Base-by-base conservation (phyloP, 805 yeast species). In the Starmerella gropengiesseri region DNA sequence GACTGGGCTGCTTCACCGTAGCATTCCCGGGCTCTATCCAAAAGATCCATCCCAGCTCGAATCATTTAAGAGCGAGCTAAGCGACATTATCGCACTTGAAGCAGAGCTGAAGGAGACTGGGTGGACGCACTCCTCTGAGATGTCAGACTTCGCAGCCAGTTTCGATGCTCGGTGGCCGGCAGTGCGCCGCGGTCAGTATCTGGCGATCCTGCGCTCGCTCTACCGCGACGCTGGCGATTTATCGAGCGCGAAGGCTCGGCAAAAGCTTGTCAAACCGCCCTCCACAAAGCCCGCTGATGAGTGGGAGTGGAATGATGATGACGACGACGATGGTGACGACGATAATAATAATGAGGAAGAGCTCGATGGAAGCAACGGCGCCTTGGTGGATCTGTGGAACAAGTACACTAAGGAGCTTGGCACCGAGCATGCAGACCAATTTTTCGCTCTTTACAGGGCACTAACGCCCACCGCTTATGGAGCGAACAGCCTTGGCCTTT, bases 281-380 rank as follows among this genome's bases (percentile, higher is more conserved):
- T 12, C 17, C 7, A 40, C 31, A 3, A 37, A 31, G 17, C 40
- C 33, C 8, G 43, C 31, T 1, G 53, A 47, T 12, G 54, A 45
- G 13, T 53, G 55, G 56, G 58, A 50, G 22, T 50, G 55, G 53
- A 41, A 52, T 19, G 51, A 33, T 12, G 47, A 45, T 13, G 53
- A 50, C 9, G 53, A 44, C 7, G 53, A 47, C 3, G 48, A 42
- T 9, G n/a, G n/a, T n/a, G n/a, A n/a, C 8, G 52, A 45, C 8
- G 49, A 31, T 3, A 44, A 25, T 7, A 43, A 27, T 8, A 16
- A 18, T 13, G 44, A 29, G 5, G 48, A 30, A 5, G 40, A 36
- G 9, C 7, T 6, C 21, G 16, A 34, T 13, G 38, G 5, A n/a
- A 18, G 17, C 13, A 14, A 22, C 5, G 41, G 48, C 7, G 7